Evolutionary conservation across 106 monocot species (phyloP), one percentile per base, ranked within the genome.

Genomic region (Dendrobium chrysotoxum): DNA sequence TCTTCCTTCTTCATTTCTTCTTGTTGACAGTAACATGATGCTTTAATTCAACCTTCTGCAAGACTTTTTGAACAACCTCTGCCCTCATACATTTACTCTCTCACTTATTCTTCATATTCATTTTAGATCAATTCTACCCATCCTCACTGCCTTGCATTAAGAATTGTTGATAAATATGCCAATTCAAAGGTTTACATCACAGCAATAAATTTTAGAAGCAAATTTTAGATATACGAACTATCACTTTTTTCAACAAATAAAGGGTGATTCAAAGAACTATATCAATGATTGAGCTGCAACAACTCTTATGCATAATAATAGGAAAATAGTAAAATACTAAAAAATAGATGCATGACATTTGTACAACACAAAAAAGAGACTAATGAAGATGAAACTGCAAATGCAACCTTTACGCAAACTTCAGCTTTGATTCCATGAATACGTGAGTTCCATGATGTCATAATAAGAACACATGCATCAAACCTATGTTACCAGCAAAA

Each of bases 401-500:
- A 70, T 70, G 70, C 30, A 15, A 28, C 31, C 31, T 70, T 31
- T 4, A 70, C 15, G 10, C 70, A 70, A 61, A 31, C 30, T 70
- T 70, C 70, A 70, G 16, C 30, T 30, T 70, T 70, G 30, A 70
- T 70, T 70, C 28, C 70, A 28, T 70, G 31, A 70, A 70, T 35
- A 70, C 12, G 70, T 70, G 31, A 70, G 13, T 70, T 70, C 28
- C 70, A 70, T 70, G 70, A 15, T 12, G 28, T 70, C 70, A 70
- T 70, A 74, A 20, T 74, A 41, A 40, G 38, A 40, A 74, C 21
- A 35, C 28, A 42, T 74, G 74, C 39, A 74, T 42, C 41, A 40
- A 74, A 74, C 28, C 7, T 74, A 40, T 74, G 41, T 35, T 42
- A 40, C 39, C 40, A 70, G 28, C 41, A 42, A 74, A 40, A 40